Conservation (phyloP, 306 rosid genomes). For the Prunus dulcis region DNA sequence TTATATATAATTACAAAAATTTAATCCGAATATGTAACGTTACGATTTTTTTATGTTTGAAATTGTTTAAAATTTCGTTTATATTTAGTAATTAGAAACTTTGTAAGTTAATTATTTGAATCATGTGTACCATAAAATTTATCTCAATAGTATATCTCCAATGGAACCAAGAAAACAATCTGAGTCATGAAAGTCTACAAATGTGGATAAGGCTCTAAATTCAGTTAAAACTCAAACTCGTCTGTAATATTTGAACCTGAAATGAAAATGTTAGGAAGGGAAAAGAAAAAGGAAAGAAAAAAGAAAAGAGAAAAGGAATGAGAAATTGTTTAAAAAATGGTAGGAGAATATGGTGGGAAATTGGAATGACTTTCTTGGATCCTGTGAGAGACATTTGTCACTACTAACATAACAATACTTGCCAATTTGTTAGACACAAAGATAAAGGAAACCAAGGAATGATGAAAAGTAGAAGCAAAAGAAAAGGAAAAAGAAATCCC, state of each 20-base stretch:
- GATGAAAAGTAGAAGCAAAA: conserved; percentile 89
- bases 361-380: conserved; percentile 78
- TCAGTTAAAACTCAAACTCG: no score
- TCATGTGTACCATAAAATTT: background rate
- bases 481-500: conserved; percentile 54
- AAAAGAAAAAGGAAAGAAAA: background rate
- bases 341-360: conserved; percentile 67
- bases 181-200: no score
- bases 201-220: no score
- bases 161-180: no score
- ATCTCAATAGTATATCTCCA: no score
- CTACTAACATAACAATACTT: conserved; percentile 33
- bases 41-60: no score
- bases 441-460: conserved; percentile 85
- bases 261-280: background rate
- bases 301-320: background rate
- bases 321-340: conserved; percentile 15
- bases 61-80: no score
- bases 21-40: no score
- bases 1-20: no score
- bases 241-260: background rate
- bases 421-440: conserved; percentile 56
- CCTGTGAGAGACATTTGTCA: conserved; percentile 71
- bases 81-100: no score
- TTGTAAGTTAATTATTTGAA: no score